Evolutionary conservation across 2,329 filamentous ascomycete genomes (phyloP).

Genomic region (Emmonsiellopsis sp.): DNA sequence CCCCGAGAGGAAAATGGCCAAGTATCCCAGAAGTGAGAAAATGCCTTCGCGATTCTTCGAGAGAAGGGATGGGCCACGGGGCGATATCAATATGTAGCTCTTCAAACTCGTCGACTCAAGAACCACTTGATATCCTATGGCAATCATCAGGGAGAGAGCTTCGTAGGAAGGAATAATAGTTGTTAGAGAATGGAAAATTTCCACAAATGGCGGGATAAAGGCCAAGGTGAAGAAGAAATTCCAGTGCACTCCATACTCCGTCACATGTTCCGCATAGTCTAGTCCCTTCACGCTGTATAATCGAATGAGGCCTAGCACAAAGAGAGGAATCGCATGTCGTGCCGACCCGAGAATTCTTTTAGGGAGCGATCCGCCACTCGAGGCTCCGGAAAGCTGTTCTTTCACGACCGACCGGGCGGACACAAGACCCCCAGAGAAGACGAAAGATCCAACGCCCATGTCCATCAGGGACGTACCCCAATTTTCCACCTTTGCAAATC

Average conservation of each 20-base stretch:
- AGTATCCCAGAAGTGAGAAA: constrained; percentile 89
- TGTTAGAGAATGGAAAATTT: constrained; percentile 67
- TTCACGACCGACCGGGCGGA: constrained; percentile 73
- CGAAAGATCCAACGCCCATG: constrained; percentile 91
- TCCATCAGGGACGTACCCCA: constrained; percentile 99
- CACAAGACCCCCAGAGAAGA: constrained; percentile 89
- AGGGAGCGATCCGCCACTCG: constrained; percentile 33
- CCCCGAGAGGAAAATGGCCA: constrained; percentile 88
- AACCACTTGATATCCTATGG: constrained; percentile 61
- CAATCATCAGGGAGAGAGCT: constrained; percentile 60
- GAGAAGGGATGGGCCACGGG: constrained; percentile 62
- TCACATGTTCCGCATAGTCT: constrained; percentile 94
- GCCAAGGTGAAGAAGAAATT: constrained; percentile 98
- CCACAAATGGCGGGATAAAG: constrained; percentile 79
- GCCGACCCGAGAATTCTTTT: constrained; percentile 57
- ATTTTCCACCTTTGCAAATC: constrained; percentile 97
- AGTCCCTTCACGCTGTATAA: constrained; percentile 85
- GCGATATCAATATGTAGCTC: constrained; percentile 71
- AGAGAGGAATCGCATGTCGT: constrained; percentile 73
- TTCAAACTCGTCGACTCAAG: constrained; percentile 73
- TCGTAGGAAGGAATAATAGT: constrained; percentile 67
- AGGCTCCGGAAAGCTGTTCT: constrained; percentile 47
- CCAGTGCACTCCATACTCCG: constrained; percentile 97
- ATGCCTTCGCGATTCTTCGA: constrained; percentile 91
- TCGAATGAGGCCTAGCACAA: constrained; percentile 70